Evolutionary conservation across 805 yeast species (phyloP), one percentile per base, ranked within the genome.

Genomic region (Candida berthetii): DNA sequence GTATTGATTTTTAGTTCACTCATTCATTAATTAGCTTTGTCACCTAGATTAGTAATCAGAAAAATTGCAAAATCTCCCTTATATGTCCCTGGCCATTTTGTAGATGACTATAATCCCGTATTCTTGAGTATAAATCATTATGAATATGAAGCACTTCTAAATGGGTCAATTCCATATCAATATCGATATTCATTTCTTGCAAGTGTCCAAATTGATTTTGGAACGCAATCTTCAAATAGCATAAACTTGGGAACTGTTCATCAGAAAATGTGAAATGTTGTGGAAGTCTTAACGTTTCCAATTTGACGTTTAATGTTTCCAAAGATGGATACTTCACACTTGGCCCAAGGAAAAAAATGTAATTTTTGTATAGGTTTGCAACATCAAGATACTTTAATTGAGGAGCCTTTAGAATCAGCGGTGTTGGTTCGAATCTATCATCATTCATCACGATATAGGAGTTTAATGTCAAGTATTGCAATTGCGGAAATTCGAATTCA

Each of bases 161-260:
- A 6, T 17, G 9, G 10, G 33, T 25, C 15, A 46, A 16, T 4
- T 46, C 48, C 15, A 52, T 16, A 7, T 34, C 35, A 17, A 52
- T 18, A 8, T 25, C 20, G 16, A 54, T 42, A 28, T 52, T 46
- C 19, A 52, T 46, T 19, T 49, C 42, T 27, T 47, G 46, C 18
- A 53, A 28, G 15, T 49, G 55, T 1, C 53, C 51, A 38, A 46
- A 52, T 28, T 44, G 35, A 37, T 54, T 54, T 17, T 38, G 25
- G 22, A 47, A 52, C 14, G 43, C 46, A 9, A 52, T 32, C 5
- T 29, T 33, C 5, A 54, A 15, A 9, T 38, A 27, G 3, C 35
- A 19, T 14, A 54, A 19, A 1, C 16, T 20, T 6, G 58, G 58
- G 24, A 43, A 54, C 3, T 41, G 41, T 11, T 31, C 37, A 1